These are phyloP conservation scores for Pseudozyma thailandica DNA, from an alignment of 1,284 basidiomycete genomes.

Conservation along the genomic window DNA sequence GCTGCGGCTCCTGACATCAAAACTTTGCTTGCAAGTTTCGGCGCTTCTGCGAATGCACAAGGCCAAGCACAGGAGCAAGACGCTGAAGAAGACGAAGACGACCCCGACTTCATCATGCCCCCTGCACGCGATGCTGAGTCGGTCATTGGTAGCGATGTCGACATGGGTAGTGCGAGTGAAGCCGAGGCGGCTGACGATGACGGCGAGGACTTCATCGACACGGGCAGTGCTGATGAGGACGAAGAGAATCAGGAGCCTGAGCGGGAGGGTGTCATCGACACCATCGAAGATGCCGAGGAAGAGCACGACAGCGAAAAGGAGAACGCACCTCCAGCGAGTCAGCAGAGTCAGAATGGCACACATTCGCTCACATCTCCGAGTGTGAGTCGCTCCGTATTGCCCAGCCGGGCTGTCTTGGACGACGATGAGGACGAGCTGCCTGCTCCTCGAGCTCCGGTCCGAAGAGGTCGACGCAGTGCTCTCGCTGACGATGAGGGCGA, in stretches of 20 bases:
- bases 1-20: slow-evolving; percentile 31
- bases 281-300: slow-evolving; percentile 30
- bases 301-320: slow-evolving; percentile 59
- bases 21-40: slow-evolving; percentile 29
- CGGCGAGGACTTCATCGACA: slow-evolving; percentile 23
- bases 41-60: slow-evolving; percentile 3
- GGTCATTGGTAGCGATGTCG: slow-evolving; percentile 41
- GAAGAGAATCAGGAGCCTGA: slow-evolving; percentile 14
- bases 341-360: slow-evolving; percentile 13
- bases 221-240: slow-evolving; percentile 29
- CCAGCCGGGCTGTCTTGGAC: slow-evolving; percentile 42
- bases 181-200: slow-evolving; percentile 30
- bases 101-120: slow-evolving; percentile 41
- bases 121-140: slow-evolving; percentile 37
- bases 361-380: slow-evolving; percentile 22
- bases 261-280: slow-evolving; percentile 8
- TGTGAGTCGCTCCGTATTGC: slow-evolving; percentile 13
- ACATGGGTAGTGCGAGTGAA: slow-evolving; percentile 48
- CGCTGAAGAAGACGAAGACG: slow-evolving; percentile 37
- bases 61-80: slow-evolving; percentile 16
- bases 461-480: slow-evolving; percentile 29
- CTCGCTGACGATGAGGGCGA: slow-evolving; percentile 45
- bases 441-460: slow-evolving; percentile 17
- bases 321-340: slow-evolving; percentile 47
- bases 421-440: slow-evolving; percentile 48